Evolutionary conservation across 192 early-diverging fungal genomes (phyloP), one percentile per base, ranked within the genome.

Genomic region (Backusella mclennaniae): DNA sequence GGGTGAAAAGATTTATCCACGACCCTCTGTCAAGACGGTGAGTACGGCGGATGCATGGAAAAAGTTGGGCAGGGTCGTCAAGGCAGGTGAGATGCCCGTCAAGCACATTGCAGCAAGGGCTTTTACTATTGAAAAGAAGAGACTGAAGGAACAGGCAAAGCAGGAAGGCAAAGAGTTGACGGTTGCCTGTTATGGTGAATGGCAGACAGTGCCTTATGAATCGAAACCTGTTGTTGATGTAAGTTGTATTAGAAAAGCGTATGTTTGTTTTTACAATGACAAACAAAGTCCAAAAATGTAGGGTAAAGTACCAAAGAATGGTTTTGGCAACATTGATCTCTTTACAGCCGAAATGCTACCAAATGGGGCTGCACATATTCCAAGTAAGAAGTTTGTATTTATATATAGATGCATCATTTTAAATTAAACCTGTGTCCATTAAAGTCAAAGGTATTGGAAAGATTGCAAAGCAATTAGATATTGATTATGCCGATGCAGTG

Each of bases 281-380:
- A 33, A 33, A 33, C 33, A 33, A 33, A 73, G 2, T 19, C 14
- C 11, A n/a, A 44, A 36, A 1, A 38, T 44, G 23, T 82, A 94
- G 89, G 96, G 96, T 9, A 88, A 79, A 33, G 91, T 98, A 17
- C 94, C 96, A 8, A 86, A 90, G 63, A 96, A 96, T 81, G 70
- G 79, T 9, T 98, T 90, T 82, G 96, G 96, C 8, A 89, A 93
- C 76, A 82, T 97, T 42, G 95, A 99, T 77, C 73, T 99, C 38
- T 95, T 96, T 80, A 90, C 91, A 11, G 79, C 87, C 4, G 83
- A 82, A 9, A 99, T 99, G 97, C 84, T 96, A 66, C 97, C 97
- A 6, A 73, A 80, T 4, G 95, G 95, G 33, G 91, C 87, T 19
- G 89, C 87, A 2, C 95, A 96, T 84, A 76, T 98, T 17, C 80